phyloP scores from a whole-genome alignment of 257 asterid genomes.

The Capsicum pubescens region DNA sequence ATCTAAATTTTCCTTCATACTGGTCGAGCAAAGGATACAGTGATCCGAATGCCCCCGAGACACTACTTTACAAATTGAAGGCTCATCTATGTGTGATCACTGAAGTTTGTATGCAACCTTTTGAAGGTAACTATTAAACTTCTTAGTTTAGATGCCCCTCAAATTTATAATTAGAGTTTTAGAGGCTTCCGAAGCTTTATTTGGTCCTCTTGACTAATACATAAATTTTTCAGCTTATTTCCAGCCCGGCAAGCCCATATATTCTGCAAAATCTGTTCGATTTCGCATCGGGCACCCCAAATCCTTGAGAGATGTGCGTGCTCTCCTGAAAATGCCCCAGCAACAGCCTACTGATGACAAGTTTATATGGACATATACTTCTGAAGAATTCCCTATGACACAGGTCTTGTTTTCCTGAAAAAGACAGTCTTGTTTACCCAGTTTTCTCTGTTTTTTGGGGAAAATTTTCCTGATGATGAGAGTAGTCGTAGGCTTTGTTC shows the following conservation, averaged over 20 bases:
- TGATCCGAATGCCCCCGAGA: conserved; percentile 75
- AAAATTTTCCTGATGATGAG: background rate
- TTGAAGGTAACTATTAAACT: conserved; percentile 58
- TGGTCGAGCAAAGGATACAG: conserved; percentile 92
- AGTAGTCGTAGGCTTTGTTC: background rate
- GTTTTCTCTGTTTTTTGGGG: background rate
- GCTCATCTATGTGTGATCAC: conserved; percentile 71
- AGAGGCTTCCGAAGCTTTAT: conserved; percentile 11
- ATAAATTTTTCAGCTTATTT: conserved; percentile 61
- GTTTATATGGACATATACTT: conserved; percentile 80
- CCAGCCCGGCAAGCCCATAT: conserved; percentile 66
- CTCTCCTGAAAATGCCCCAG: conserved; percentile 41
- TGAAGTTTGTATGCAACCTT: conserved; percentile 76
- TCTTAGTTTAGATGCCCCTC: conserved; percentile 2
- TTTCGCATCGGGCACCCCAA: conserved; percentile 72
- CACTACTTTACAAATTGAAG: conserved; percentile 63
- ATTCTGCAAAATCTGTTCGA: conserved; percentile 71
- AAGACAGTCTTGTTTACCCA: background rate
- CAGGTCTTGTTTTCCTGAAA: conserved; percentile 53
- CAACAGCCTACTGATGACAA: conserved; percentile 67
- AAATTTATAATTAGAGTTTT: conserved; percentile 7
- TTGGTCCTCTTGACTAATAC: conserved; percentile 14
- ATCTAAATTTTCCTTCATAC: conserved; percentile 60
- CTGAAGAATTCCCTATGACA: conserved; percentile 69
- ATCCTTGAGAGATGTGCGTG: conserved; percentile 40